These are phyloP conservation scores for Cryptococcus sp. DNA, from an alignment of 1,284 basidiomycete species.

Conservation along the genomic window DNA sequence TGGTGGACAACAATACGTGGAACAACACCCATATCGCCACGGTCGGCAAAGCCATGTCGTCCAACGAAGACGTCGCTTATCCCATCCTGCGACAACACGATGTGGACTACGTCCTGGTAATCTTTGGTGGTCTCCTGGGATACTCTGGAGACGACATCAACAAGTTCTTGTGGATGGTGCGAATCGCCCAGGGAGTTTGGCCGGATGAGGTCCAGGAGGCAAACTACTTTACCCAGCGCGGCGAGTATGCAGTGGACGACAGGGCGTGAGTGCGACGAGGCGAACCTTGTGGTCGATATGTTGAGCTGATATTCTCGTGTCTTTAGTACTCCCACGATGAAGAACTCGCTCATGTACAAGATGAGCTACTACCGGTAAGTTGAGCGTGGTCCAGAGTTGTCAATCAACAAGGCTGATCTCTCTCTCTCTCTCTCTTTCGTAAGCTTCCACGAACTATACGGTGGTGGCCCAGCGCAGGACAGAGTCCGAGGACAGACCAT, in stretches of 20 bases:
- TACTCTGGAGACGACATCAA: conserved; percentile 99
- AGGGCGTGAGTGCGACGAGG: conserved; percentile 58
- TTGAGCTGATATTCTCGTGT: conserved; percentile 4
- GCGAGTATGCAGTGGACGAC: conserved; percentile 93
- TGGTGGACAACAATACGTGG: conserved; percentile 99
- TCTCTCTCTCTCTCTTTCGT: background rate
- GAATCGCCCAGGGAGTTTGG: conserved; percentile 98
- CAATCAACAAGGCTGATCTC: background rate
- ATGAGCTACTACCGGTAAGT: conserved; percentile 89
- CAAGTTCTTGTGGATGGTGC: conserved; percentile 99
- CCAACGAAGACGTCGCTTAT: conserved; percentile 90
- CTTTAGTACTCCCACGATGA: conserved; percentile 74
- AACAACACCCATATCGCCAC: conserved; percentile 99
- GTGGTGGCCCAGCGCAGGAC: conserved; percentile 70
- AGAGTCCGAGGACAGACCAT: conserved; percentile 80
- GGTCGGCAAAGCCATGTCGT: conserved; percentile 96
- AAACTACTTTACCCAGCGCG: conserved; percentile 89
- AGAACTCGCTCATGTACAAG: conserved; percentile 96
- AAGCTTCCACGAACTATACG: conserved; percentile 86
- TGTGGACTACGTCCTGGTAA: conserved; percentile 95
- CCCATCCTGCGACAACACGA: conserved; percentile 97
- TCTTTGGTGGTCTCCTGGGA: conserved; percentile 94
- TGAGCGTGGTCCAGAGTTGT: background rate
- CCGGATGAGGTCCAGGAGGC: conserved; percentile 95
- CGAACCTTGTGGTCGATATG: background rate